Evolutionary conservation across 768 basidiomycete species (phyloP), one percentile per base, ranked within the genome.

Genomic region (Suillus fuscotomentosus): DNA sequence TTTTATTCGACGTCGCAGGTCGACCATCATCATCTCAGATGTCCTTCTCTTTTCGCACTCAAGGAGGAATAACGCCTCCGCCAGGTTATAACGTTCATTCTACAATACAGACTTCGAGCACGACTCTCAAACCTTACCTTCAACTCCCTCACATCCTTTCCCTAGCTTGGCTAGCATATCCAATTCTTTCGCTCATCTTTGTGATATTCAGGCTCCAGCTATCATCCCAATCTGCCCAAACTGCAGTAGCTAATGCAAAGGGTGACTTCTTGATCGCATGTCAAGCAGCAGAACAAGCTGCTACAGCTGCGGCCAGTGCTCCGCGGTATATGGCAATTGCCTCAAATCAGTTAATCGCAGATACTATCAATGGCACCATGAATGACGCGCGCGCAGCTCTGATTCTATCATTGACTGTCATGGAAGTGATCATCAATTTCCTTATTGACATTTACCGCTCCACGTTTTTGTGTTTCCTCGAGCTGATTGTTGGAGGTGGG

Each of bases 391-490:
- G 92, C 24, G 86, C 81, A 11, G 84, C 89, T 7, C 83, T 97
- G 60, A 79, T 90, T 42, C 78, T 93, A 47, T 78, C 92, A 3
- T 79, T 98, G 63, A 97, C 92, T 0, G 80, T 88, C 43, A 90
- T 97, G 86, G 94, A 97, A 73, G 88, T 83, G 1, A 84, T 96
- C 70, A 89, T 95, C 77, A 94, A 92, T 70, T 98, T 99, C 76
- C 85, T 97, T 67, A 85, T 99, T 68, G 91, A 94, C 77, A 86
- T 90, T 54, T 99, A 97, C 73, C 90, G 95, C 47, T 96, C 95
- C 3, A 92, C 96, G 3, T 89, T 97, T 71, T 83, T 99, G 60
- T 99, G 97, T 75, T 95, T 97, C 69, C 79, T 97, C 67, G 95
- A 99, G 76, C 83, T 99, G 51, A 88, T 92, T 27, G 87, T 99